These are phyloP conservation scores for Colletotrichum sp. DNA, from an alignment of 2,329 filamentous ascomycete species.

Conservation along the genomic window DNA sequence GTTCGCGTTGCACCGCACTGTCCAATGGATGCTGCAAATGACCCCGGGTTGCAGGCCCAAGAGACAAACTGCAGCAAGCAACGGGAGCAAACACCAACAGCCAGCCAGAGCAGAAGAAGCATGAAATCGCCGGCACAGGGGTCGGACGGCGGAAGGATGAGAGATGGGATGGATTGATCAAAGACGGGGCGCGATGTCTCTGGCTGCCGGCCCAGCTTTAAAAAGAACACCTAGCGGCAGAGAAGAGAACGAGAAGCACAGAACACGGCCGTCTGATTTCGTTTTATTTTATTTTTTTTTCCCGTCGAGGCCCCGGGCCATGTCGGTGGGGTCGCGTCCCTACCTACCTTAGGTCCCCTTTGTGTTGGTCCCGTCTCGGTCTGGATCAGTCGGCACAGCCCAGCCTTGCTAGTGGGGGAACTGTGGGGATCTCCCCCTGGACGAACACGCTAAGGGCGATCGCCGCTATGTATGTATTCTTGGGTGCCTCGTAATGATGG, in stretches of 20 bases:
- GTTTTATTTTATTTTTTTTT: not conserved
- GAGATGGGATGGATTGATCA: not conserved
- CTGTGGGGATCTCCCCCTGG: conserved; percentile 10
- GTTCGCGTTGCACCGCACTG: not conserved
- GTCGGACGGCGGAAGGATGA: not conserved
- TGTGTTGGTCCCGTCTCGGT: not conserved
- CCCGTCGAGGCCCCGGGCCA: not conserved
- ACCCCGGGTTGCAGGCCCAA: not conserved
- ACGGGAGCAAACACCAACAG: not conserved
- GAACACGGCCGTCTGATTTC: not conserved
- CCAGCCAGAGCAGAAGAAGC: not conserved
- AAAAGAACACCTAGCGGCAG: not conserved
- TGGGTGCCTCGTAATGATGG: not conserved
- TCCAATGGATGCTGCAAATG: not conserved
- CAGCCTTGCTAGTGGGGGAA: conserved; percentile 11
- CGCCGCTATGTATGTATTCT: not conserved
- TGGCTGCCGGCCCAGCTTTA: not conserved
- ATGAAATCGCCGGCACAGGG: not conserved
- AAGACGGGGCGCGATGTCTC: not conserved
- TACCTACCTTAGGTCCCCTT: not conserved
- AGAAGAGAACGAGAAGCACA: not conserved
- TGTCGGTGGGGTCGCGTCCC: not conserved
- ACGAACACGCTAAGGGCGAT: conserved; percentile 14
- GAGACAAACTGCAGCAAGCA: not conserved
- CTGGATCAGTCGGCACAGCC: conserved; percentile 20